phyloP scores from a whole-genome alignment of 2,329 filamentous ascomycete species.

The Madurella fahalii region DNA sequence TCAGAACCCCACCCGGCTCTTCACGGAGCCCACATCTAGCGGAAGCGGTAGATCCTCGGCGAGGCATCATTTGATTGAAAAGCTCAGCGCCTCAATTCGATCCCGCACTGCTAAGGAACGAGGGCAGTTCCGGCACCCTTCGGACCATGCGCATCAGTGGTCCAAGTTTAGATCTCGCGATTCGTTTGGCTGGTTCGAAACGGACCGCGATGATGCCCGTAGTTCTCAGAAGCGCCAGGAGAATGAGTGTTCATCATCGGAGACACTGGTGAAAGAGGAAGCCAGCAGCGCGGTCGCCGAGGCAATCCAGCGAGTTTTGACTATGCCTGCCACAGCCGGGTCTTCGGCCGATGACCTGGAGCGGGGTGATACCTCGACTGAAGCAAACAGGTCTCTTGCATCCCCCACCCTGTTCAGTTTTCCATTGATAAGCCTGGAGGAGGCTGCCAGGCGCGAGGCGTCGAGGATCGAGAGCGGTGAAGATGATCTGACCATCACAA shows the following conservation, averaged over 20 bases:
- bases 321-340: neutral
- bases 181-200: slow-evolving; percentile 4
- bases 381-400: neutral
- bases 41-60: slow-evolving; percentile 16
- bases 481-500: slow-evolving; percentile 24
- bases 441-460: slow-evolving; percentile 31
- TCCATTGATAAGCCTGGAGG: slow-evolving; percentile 29
- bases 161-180: slow-evolving; percentile 15
- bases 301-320: neutral
- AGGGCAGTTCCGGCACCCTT: neutral
- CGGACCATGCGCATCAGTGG: neutral
- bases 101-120: slow-evolving; percentile 6
- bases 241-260: neutral
- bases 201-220: neutral
- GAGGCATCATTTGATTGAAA: slow-evolving; percentile 18
- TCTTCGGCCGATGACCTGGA: neutral
- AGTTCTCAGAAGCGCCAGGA: neutral
- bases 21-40: slow-evolving; percentile 16
- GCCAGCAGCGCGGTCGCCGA: neutral
- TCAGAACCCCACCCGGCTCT: slow-evolving; percentile 22
- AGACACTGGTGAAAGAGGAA: neutral
- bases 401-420: slow-evolving; percentile 30
- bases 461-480: slow-evolving; percentile 19
- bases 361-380: neutral
- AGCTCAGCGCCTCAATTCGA: slow-evolving; percentile 17